Conservation (phyloP, 2,329 filamentous ascomycete species). For the Pseudonectria foliicola region DNA sequence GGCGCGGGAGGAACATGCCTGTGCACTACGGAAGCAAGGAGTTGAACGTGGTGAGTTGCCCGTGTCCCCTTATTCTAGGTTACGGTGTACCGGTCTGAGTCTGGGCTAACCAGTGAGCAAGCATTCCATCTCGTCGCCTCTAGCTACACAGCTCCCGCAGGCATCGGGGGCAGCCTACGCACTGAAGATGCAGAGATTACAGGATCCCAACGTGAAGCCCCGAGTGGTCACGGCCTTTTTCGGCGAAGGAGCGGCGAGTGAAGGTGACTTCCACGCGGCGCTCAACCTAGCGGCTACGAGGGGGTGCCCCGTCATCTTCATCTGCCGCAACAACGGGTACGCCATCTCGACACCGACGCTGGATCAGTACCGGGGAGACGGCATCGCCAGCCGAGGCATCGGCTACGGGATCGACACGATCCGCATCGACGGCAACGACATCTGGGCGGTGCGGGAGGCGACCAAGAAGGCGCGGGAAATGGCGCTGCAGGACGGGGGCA, state of each 20-base stretch:
- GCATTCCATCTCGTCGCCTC: conserved; percentile 76
- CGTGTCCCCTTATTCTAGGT: too few relatives aligned
- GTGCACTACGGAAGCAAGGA: conserved; percentile 87
- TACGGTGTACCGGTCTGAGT: too few relatives aligned
- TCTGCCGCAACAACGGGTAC: conserved; percentile 90
- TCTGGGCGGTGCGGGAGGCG: conserved; percentile 79
- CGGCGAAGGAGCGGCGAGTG: conserved; percentile 81
- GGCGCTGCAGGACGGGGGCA: conserved; percentile 73
- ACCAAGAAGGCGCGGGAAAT: conserved; percentile 70
- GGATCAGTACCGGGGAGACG: conserved; percentile 87
- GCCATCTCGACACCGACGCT: conserved; percentile 84
- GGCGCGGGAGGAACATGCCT: conserved; percentile 89
- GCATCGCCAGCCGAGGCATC: conserved; percentile 77
- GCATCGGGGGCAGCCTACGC: conserved; percentile 83
- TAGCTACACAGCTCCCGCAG: conserved; percentile 86
- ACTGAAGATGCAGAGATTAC: conserved; percentile 69
- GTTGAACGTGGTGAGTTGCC: conserved; percentile 65
- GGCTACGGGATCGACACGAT: conserved; percentile 95
- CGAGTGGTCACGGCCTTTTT: conserved; percentile 79
- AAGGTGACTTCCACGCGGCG: conserved; percentile 87
- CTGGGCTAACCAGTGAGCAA: conserved; percentile 23
- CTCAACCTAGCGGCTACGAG: conserved; percentile 86
- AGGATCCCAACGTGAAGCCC: conserved; percentile 60
- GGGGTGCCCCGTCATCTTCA: conserved; percentile 80
- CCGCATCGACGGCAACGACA: conserved; percentile 88